phyloP scores from a whole-genome alignment of 2,329 filamentous ascomycete genomes.

The Cladosporium cucumerinum region DNA sequence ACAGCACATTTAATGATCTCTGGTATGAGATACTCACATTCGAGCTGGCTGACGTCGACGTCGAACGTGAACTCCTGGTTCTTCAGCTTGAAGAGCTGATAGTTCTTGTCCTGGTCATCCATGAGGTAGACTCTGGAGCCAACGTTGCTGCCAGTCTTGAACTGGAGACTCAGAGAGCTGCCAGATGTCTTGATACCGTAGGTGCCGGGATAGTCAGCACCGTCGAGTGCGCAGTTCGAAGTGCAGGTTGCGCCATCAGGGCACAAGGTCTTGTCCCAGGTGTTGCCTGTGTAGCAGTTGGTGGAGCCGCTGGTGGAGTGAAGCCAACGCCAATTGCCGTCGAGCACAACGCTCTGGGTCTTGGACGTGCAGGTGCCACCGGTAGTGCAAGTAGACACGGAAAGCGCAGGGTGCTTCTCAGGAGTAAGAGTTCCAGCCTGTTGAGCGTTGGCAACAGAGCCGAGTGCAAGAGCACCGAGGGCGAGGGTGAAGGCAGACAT shows the following conservation, averaged over 20 bases:
- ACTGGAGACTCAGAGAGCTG: slow-evolving; percentile 47
- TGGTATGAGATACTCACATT: background rate
- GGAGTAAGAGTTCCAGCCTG: slow-evolving; percentile 40
- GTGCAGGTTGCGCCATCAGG: slow-evolving; percentile 46
- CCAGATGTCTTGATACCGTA: slow-evolving; percentile 53
- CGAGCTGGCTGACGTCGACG: slow-evolving; percentile 54
- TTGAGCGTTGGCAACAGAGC: slow-evolving; percentile 41
- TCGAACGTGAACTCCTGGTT: slow-evolving; percentile 71
- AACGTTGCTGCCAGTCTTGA: slow-evolving; percentile 38
- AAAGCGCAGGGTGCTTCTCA: slow-evolving; percentile 42
- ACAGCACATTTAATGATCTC: background rate
- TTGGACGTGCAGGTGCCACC: slow-evolving; percentile 38
- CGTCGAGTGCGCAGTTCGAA: slow-evolving; percentile 55
- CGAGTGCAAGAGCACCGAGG: slow-evolving; percentile 40
- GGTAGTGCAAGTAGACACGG: slow-evolving; percentile 33
- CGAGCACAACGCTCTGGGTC: slow-evolving; percentile 38
- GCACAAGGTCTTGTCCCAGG: slow-evolving; percentile 42
- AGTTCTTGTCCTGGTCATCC: slow-evolving; percentile 55
- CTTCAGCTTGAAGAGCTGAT: slow-evolving; percentile 63
- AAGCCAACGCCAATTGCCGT: slow-evolving; percentile 51
- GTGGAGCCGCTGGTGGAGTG: slow-evolving; percentile 45
- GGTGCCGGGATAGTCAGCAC: slow-evolving; percentile 54
- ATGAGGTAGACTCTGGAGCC: slow-evolving; percentile 61
- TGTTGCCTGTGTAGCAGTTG: slow-evolving; percentile 50
- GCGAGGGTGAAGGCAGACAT: slow-evolving; percentile 39